Conservation (phyloP, 345 rosid genomes). For the Erysimum cheiranthoides region DNA sequence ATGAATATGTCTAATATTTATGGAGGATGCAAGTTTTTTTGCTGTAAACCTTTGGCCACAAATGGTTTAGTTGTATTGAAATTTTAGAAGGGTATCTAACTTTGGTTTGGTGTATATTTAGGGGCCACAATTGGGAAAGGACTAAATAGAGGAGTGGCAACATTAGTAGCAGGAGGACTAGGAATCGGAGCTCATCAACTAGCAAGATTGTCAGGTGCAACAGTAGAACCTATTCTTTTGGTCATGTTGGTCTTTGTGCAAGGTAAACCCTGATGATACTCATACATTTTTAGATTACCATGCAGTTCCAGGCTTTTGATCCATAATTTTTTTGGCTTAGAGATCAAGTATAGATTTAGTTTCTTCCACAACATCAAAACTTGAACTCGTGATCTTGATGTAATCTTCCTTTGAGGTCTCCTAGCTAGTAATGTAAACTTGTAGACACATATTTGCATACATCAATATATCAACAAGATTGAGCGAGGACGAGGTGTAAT, state of each 20-base stretch:
- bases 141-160: constrained; percentile 72
- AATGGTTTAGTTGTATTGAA: not conserved
- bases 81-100: not conserved
- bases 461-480: not conserved
- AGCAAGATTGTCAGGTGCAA: constrained; percentile 60
- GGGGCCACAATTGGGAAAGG: constrained; percentile 76
- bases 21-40: not conserved
- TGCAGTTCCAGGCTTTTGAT: not conserved
- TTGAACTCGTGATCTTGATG: not conserved
- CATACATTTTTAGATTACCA: not conserved
- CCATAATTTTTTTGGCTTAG: too few relatives aligned
- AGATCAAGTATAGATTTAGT: not conserved
- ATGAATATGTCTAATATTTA: not conserved
- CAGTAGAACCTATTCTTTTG: constrained; percentile 59
- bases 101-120: constrained; percentile 21
- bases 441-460: not conserved
- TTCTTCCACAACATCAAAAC: not conserved
- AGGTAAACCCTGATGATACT: constrained; percentile 10
- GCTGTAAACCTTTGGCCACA: not conserved
- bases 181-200: constrained; percentile 73
- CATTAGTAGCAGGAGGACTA: constrained; percentile 65
- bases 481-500: too few relatives aligned
- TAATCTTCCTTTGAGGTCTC: not conserved
- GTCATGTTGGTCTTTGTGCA: constrained; percentile 64
- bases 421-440: too few relatives aligned